phyloP scores from a whole-genome alignment of 2,329 filamentous ascomycete species.

The Trichoderma koningiopsis region DNA sequence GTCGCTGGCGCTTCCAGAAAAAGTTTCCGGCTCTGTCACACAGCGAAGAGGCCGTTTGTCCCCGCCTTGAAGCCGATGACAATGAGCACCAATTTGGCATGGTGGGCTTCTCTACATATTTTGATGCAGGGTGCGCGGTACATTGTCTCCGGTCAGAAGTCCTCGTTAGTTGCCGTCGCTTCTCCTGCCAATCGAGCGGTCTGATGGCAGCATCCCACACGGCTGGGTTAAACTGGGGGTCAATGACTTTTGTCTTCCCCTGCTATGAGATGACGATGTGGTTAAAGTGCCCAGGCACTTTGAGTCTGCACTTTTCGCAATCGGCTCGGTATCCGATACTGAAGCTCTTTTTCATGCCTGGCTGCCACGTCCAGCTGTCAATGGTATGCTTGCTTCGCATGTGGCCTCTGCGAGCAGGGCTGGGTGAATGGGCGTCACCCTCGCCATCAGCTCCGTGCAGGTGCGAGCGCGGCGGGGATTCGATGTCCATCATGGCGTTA shows the following conservation, averaged over 20 bases:
- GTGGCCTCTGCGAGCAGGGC: slow-evolving; percentile 57
- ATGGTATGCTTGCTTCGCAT: slow-evolving; percentile 61
- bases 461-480: slow-evolving; percentile 32
- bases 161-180: slow-evolving; percentile 25
- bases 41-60: not conserved
- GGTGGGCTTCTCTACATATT: not conserved
- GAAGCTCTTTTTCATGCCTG: slow-evolving; percentile 69
- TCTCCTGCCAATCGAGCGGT: slow-evolving; percentile 31
- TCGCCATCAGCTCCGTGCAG: slow-evolving; percentile 35
- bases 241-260: slow-evolving; percentile 34
- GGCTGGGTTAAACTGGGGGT: slow-evolving; percentile 29
- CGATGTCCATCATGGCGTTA: slow-evolving; percentile 44
- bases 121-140: not conserved
- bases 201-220: slow-evolving; percentile 36
- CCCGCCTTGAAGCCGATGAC: not conserved
- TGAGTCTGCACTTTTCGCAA: slow-evolving; percentile 75
- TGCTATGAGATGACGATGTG: slow-evolving; percentile 70
- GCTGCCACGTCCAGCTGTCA: slow-evolving; percentile 62
- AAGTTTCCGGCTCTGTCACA: not conserved
- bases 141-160: not conserved
- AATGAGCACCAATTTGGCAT: not conserved
- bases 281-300: slow-evolving; percentile 78
- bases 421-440: slow-evolving; percentile 46
- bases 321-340: slow-evolving; percentile 78
- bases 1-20: slow-evolving; percentile 20